Evolutionary conservation across 2,329 filamentous ascomycete genomes (phyloP).

Genomic region (Fusarium agapanthi): DNA sequence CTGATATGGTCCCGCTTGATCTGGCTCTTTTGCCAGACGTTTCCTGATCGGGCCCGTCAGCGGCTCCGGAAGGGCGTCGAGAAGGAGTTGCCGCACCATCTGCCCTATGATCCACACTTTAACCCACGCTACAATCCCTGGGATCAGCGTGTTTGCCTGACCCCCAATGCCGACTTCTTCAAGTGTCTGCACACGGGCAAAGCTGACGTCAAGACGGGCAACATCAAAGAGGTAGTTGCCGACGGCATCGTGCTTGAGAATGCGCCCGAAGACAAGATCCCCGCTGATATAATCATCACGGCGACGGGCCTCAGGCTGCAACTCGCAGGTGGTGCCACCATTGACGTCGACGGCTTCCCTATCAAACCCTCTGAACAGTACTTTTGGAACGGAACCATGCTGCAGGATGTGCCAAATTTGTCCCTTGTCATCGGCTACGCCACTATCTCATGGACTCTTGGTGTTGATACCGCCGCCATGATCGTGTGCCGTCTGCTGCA

Average conservation of each 20-base stretch:
- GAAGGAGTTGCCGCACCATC: background rate
- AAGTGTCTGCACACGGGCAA: background rate
- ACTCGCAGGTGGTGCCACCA: background rate
- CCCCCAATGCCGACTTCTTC: background rate
- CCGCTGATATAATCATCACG: background rate
- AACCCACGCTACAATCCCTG: background rate
- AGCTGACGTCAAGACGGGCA: background rate
- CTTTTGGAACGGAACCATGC: background rate
- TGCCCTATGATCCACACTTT: background rate
- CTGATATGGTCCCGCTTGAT: background rate
- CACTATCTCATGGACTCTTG: background rate
- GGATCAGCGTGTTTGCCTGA: background rate
- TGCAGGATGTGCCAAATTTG: background rate
- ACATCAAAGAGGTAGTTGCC: background rate
- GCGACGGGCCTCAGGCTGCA: background rate
- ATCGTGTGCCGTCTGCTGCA: background rate
- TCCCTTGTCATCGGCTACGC: background rate
- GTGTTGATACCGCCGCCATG: background rate
- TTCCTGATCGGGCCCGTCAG: background rate
- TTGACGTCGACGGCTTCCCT: background rate
- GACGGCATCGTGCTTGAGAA: background rate
- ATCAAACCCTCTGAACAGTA: background rate
- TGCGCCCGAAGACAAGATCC: background rate
- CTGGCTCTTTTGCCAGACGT: background rate
- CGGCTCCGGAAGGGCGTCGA: background rate